phyloP scores from a whole-genome alignment of 2,329 filamentous ascomycete genomes.

The Colletotrichum sp. region DNA sequence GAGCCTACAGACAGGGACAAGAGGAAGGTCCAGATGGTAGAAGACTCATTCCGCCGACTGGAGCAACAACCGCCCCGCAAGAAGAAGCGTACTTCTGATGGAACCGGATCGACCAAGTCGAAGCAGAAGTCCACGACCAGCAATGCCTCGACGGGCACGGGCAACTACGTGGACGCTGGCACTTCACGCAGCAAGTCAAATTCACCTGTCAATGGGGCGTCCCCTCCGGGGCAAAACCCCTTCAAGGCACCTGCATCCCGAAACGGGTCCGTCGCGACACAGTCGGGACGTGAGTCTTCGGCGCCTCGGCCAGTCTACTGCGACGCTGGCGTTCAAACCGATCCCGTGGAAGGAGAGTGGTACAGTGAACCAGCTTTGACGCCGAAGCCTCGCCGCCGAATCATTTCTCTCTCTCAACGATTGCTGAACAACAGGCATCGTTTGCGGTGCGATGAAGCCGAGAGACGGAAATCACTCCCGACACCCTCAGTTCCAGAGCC shows the following conservation, averaged over 20 bases:
- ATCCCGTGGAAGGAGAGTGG: slow-evolving; percentile 58
- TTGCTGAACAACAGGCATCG: slow-evolving; percentile 54
- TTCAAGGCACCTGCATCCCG: slow-evolving; percentile 30
- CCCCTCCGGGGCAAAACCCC: slow-evolving; percentile 36
- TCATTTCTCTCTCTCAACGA: slow-evolving; percentile 59
- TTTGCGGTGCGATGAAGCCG: slow-evolving; percentile 43
- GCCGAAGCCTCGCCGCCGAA: slow-evolving; percentile 47
- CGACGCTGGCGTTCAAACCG: slow-evolving; percentile 59
- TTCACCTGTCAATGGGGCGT: slow-evolving; percentile 51
- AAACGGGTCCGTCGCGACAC: slow-evolving; percentile 31
- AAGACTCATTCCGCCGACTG: slow-evolving; percentile 67
- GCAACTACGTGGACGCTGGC: slow-evolving; percentile 56
- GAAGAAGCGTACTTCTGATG: slow-evolving; percentile 67
- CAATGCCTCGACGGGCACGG: slow-evolving; percentile 7
- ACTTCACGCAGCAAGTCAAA: slow-evolving; percentile 59
- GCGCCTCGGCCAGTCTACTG: slow-evolving; percentile 49
- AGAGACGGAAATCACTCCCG: slow-evolving; percentile 32
- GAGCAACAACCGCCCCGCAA: slow-evolving; percentile 63
- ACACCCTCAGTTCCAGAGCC: slow-evolving; percentile 30
- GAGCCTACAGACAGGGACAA: slow-evolving; percentile 72
- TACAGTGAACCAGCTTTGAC: slow-evolving; percentile 44
- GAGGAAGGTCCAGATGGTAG: slow-evolving; percentile 69
- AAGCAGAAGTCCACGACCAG: slow-evolving; percentile 29
- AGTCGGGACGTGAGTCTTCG: slow-evolving; percentile 43
- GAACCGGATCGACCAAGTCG: slow-evolving; percentile 35